These are phyloP conservation scores for Urtica urens DNA, from an alignment of 306 rosid species.

Conservation along the genomic window DNA sequence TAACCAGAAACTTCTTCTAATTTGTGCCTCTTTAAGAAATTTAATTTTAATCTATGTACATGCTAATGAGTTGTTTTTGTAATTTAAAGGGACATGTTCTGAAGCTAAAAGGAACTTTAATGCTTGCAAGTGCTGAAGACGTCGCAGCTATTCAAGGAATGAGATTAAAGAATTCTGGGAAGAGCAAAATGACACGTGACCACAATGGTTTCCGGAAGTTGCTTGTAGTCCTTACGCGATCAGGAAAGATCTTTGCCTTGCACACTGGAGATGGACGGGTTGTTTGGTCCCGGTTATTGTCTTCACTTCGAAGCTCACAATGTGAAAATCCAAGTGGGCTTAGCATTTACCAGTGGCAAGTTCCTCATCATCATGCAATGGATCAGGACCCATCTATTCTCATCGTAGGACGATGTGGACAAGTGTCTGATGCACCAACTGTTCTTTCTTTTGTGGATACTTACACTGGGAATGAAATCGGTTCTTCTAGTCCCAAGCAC, in stretches of 20 bases:
- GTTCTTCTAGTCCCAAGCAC: constrained; percentile 42
- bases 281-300: constrained; percentile 71
- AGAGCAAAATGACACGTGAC: constrained; percentile 96
- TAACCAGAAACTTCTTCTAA: too few species aligned
- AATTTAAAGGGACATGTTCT: constrained; percentile 70
- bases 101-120: constrained; percentile 92
- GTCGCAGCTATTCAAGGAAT: constrained; percentile 69
- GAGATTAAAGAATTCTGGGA: constrained; percentile 79
- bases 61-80: constrained; percentile 22
- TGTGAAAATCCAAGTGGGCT: constrained; percentile 62
- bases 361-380: constrained; percentile 91
- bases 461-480: constrained; percentile 61
- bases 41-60: constrained; percentile 10
- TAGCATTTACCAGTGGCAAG: constrained; percentile 91
- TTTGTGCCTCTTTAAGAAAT: constrained; percentile 18
- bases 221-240: constrained; percentile 75
- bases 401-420: constrained; percentile 68
- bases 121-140: constrained; percentile 91
- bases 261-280: constrained; percentile 95
- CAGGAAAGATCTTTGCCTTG: constrained; percentile 88
- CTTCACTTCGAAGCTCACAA: constrained; percentile 47
- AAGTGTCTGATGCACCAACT: constrained; percentile 44
- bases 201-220: constrained; percentile 96
- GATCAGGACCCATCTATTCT: constrained; percentile 88
- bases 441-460: constrained; percentile 79